Base-by-base conservation (phyloP, 441 rosid genomes). In the Erysimum pusillum region DNA sequence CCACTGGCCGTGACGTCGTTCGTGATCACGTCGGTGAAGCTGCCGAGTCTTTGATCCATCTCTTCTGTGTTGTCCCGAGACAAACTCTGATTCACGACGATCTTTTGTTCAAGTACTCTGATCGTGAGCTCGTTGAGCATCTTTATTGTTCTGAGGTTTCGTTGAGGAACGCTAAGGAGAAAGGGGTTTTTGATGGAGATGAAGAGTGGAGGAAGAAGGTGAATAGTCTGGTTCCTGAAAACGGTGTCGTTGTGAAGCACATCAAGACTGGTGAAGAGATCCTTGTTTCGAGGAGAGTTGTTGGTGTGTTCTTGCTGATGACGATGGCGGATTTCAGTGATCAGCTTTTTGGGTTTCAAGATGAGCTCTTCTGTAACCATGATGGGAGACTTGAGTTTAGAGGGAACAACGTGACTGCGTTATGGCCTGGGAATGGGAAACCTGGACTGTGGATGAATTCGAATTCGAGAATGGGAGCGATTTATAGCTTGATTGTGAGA, bases 281-380 rank as follows among this genome's bases (percentile, higher is more conserved):
- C 51, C 1, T 75, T 36, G 85, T 92, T 32, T 73, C 89, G 0
- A 85, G 98, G 79, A 89, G 97, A 65, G 78, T 87, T 0, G 85
- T 86, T 71, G 97, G 88, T 53, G 52, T 71, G 18, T 92, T 92
- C 76, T 51, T 92, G 4, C 3, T 92, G 73, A 85, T 92, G 94
- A 90, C 97, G 0, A 86, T 92, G 84, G 98, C 97, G 0, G 97
- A 94, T 83, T 90, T 94, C 70, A 90, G 97, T 42, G 98, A 89
- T 63, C 96, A 94, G 75, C 68, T 88, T 2, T 92, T 89, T 17
- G 86, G 95, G 9, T 90, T 87, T 22, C 97, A 92, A 80, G 97
- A 94, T 65, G 81, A 17, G 35, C 44, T 89, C 25, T 92, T 92
- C 56, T 86, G 86, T 25, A 92, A 94, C 67, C 15, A 46, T 0